Evolutionary conservation across 495 filamentous ascomycete genomes (phyloP).

Genomic region (Penicillium cataractarum): DNA sequence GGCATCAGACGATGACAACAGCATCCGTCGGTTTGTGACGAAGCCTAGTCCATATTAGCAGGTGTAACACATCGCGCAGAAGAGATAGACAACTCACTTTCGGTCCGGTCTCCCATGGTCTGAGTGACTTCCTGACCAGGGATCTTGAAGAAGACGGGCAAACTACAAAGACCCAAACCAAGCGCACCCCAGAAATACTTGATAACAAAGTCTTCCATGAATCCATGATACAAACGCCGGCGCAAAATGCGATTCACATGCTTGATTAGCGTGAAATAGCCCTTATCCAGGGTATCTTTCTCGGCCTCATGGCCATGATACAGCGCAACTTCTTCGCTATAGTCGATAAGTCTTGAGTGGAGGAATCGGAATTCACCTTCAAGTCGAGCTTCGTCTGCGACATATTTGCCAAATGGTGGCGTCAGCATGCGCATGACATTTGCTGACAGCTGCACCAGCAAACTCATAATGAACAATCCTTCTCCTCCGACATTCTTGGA

Average conservation of each 20-base stretch:
- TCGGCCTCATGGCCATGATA: constrained; percentile 94
- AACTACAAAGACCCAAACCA: constrained; percentile 89
- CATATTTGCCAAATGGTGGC: constrained; percentile 97
- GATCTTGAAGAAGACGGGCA: constrained; percentile 93
- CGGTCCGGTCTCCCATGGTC: constrained; percentile 88
- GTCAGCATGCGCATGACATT: constrained; percentile 92
- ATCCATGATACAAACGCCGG: constrained; percentile 86
- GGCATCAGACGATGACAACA: constrained; percentile 89
- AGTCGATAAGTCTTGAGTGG: constrained; percentile 91
- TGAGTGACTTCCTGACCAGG: constrained; percentile 71
- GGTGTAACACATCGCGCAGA: background rate
- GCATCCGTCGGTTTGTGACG: constrained; percentile 89
- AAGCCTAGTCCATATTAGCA: constrained; percentile 57
- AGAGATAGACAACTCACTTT: constrained; percentile 57
- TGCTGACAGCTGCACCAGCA: constrained; percentile 91
- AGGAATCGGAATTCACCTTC: constrained; percentile 97
- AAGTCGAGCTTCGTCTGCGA: constrained; percentile 90
- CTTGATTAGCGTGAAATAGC: constrained; percentile 98
- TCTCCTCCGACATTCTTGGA: constrained; percentile 93
- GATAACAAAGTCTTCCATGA: constrained; percentile 99
- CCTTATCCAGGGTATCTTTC: constrained; percentile 96
- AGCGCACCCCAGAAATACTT: constrained; percentile 99
- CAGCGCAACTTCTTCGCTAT: constrained; percentile 91
- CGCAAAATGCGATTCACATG: constrained; percentile 96
- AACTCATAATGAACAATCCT: constrained; percentile 89